Base-by-base conservation (phyloP, 2,329 filamentous ascomycete genomes). In the Phaeoacremonium minimum region DNA sequence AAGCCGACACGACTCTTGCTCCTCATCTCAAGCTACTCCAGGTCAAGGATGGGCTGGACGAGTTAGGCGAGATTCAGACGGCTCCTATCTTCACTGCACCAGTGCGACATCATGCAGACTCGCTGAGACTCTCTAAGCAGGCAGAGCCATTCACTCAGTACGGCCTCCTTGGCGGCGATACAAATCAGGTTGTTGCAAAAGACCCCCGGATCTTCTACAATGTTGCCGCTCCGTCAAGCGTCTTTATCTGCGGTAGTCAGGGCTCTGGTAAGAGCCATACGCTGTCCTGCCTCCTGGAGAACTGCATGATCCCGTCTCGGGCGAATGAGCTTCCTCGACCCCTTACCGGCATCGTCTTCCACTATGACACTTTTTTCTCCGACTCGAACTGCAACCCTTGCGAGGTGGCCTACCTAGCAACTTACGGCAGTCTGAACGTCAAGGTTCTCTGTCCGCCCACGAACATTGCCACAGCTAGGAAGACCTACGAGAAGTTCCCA, bases 211-310 rank as follows among this genome's bases (percentile, higher is more conserved):
- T 72, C 1, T 69, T 66, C 29, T 65, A 67, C 51, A 73, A 74
- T 35, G 57, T 72, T 3, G 47, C 66, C 0, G 55, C 60, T 0
- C 80, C 79, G 0, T 77, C 71, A 1, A 81, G 77, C 13, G 62
- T 67, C 4, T 83, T 83, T 54, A 75, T 83, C 19, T 83, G 79
- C 37, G 78, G 79, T 2, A 76, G 73, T 15, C 78, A 83, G 41
- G 78, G 79, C 2, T 78, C 73, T 1, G 80, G 80, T 0, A 83
- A 83, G 50, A 79, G 74, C 31, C 77, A 83, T 41, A 79, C 75
- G 0, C 58, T 81, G 1, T 71, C 71, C 1, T 76, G 69, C 33
- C 43, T 76, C 1, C 50, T 76, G 0, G 79, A 84, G 48, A 79
- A 76, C 43, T 80, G 71, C 22, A 57, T 84, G 0, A 55, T 77